Base-by-base conservation (phyloP, 2,329 filamentous ascomycete genomes). In the Alternaria sp. region DNA sequence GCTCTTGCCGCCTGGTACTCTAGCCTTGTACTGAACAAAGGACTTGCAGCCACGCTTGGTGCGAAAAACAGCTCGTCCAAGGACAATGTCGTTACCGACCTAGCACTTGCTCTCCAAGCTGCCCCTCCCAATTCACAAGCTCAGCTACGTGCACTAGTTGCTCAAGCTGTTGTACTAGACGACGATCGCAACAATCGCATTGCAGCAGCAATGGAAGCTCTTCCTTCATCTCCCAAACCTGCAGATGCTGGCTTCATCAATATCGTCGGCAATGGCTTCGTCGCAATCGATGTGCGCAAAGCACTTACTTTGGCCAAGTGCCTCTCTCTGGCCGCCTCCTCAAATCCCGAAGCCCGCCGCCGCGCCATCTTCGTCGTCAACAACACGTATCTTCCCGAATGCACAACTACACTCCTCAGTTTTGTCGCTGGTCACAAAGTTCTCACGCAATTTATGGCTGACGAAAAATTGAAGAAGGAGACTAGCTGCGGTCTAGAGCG, bases 1-100 rank as follows among this genome's bases (percentile, higher is more conserved):
- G 93, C 93, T 12, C 87, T 97, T 52, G 92, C 94, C 7, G 92
- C 94, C 2, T 97, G 94, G 94, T 95, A 89, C 82, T 96, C 94
- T 0, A 92, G 88, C 64, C 84, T 90, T 56, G 83, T 87, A 12
- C 81, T 97, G 38, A 91, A 93, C 69, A 85, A 86, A 58, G 88
- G 88, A 3, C 84, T 97, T 28, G 82, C 88, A 12, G 82, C 83
- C 16, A 89, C 86, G 36, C 83, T 96, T 34, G 84, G 86, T 42
- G 79, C 81, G 14, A 85, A 85, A 59, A 82, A 84, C 11, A 80
- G 81, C 18, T 75, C 78, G 3, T 75, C 78, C 11, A 79, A 68
- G 56, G 56, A 81, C 77, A 59, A 75, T 41, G 82, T 87, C 61
- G 80, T 83, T 54, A 75, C 80, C 36, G 83, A 88, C 57, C 83